Percentiles rank a stretch among this genome's conserved stretches.
phyloP scores from a whole-genome alignment of 306 rosid genomes.

The Hippophae rhamnoides region DNA sequence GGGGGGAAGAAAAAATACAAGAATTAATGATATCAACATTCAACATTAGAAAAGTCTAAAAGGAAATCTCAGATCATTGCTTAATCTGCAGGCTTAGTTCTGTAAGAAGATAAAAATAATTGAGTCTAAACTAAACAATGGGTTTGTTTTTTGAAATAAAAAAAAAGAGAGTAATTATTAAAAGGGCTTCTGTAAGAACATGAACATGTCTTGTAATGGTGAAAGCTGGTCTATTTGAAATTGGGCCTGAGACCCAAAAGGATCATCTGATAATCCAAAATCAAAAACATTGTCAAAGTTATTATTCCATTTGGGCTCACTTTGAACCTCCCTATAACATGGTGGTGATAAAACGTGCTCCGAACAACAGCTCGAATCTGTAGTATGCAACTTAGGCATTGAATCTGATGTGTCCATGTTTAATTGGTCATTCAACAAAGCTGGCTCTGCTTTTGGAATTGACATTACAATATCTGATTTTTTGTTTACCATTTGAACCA shows the following conservation, averaged over 20 bases:
- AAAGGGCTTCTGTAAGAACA: conserved; percentile 29
- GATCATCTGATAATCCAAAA: conserved; percentile 37
- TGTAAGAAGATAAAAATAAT: too few relatives aligned
- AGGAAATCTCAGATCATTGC: too few relatives aligned
- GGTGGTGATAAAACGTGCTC: conserved; percentile 70
- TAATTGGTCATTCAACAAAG: conserved; percentile 23
- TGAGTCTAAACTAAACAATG: too few relatives aligned
- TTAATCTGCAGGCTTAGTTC: too few relatives aligned
- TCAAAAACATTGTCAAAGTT: conserved; percentile 24
- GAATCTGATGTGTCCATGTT: conserved; percentile 60
- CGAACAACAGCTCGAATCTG: conserved; percentile 60
- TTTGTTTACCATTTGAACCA: conserved; percentile 35
- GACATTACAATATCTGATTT: conserved; percentile 38
- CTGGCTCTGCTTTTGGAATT: background rate
- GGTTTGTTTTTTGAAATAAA: too few relatives aligned
- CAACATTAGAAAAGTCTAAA: too few relatives aligned
- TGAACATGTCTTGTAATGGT: conserved; percentile 56
- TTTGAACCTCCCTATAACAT: conserved; percentile 70
- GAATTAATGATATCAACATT: too few relatives aligned
- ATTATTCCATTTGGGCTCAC: conserved; percentile 50
- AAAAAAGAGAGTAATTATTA: conserved; percentile 8
- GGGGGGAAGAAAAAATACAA: too few relatives aligned
- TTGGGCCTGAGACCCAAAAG: conserved; percentile 41
- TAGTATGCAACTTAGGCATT: conserved; percentile 46
- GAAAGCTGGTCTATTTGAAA: conserved; percentile 45